Conservation (phyloP, 2,329 filamentous ascomycete genomes). For the Trichoderma koningii region DNA sequence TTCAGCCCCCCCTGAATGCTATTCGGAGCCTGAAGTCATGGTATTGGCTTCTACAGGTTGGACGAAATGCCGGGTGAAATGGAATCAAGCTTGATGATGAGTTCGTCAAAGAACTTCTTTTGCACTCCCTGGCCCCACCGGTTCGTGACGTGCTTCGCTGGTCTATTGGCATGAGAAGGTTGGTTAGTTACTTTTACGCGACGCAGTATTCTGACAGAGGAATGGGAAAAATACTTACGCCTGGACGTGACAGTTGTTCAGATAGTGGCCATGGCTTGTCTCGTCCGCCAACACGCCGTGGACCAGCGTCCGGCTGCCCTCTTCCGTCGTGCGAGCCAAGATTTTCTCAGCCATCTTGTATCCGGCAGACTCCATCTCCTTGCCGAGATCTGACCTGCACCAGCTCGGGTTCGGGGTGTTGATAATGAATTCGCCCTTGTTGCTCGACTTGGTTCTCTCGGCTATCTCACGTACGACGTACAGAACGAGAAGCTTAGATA, state of each 20-base stretch:
- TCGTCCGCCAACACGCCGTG: background rate
- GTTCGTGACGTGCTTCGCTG: constrained; percentile 11
- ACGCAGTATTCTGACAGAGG: no score
- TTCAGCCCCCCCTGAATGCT: background rate
- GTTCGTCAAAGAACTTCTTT: constrained; percentile 4
- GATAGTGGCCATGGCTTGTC: background rate
- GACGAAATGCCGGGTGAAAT: background rate
- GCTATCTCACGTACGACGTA: constrained; percentile 2
- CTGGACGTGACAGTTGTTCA: constrained; percentile 3
- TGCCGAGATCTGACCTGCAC: constrained; percentile 4
- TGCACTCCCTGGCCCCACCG: background rate
- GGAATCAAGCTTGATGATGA: background rate
- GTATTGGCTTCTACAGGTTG: background rate
- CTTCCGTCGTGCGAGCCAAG: constrained; percentile 10
- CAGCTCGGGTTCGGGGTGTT: constrained; percentile 10
- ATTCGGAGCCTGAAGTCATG: fast-evolving
- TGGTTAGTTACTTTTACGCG: background rate
- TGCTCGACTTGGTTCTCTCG: background rate
- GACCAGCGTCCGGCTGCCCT: constrained; percentile 12
- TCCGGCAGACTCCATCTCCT: background rate
- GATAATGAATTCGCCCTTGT: constrained; percentile 10
- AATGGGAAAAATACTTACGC: background rate
- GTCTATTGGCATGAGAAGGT: background rate
- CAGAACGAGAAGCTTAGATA: background rate
- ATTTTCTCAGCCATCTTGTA: background rate